Conservation (phyloP, 1,284 basidiomycete species). For the Sporisorium sorghi region DNA sequence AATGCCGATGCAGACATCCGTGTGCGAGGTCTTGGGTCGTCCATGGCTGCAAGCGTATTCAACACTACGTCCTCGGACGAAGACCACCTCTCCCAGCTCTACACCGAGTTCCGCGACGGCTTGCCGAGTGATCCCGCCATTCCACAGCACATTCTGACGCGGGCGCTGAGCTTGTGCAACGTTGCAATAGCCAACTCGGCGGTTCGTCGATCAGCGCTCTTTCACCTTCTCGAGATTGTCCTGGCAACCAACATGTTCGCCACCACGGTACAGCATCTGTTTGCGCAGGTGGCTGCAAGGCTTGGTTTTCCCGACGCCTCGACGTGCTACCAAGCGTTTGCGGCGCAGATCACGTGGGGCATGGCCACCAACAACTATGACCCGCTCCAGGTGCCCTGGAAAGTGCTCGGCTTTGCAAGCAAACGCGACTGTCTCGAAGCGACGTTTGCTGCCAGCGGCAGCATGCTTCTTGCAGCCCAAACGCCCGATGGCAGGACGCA, state of each 20-base stretch:
- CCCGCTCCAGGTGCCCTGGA: slow-evolving; percentile 77
- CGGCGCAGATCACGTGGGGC: slow-evolving; percentile 75
- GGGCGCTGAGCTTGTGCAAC: slow-evolving; percentile 83
- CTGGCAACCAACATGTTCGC: slow-evolving; percentile 71
- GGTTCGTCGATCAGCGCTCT: slow-evolving; percentile 85
- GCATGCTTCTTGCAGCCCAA: slow-evolving; percentile 50
- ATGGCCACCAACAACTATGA: slow-evolving; percentile 71
- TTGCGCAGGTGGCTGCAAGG: slow-evolving; percentile 76
- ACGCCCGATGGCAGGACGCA: slow-evolving; percentile 70
- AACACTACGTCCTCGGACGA: slow-evolving; percentile 31
- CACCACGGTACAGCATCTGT: slow-evolving; percentile 76
- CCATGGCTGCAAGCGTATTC: slow-evolving; percentile 75
- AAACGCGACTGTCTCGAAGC: slow-evolving; percentile 66
- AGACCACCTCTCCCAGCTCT: slow-evolving; percentile 32
- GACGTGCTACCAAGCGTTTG: slow-evolving; percentile 81
- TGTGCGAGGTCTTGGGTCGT: slow-evolving; percentile 82
- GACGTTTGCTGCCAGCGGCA: slow-evolving; percentile 38
- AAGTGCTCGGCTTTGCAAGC: slow-evolving; percentile 79
- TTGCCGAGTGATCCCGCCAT: slow-evolving; percentile 70
- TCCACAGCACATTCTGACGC: slow-evolving; percentile 82
- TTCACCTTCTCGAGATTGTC: slow-evolving; percentile 81
- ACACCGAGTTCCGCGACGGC: slow-evolving; percentile 31
- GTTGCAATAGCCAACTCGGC: slow-evolving; percentile 83
- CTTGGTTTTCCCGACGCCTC: slow-evolving; percentile 79
- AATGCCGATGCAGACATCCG: slow-evolving; percentile 81